A percentile compares a stretch with the other conserved stretches of the same genome.
Evolutionary conservation across 441 rosid genomes (phyloP).

Genomic region (Flueggea neowawraea): DNA sequence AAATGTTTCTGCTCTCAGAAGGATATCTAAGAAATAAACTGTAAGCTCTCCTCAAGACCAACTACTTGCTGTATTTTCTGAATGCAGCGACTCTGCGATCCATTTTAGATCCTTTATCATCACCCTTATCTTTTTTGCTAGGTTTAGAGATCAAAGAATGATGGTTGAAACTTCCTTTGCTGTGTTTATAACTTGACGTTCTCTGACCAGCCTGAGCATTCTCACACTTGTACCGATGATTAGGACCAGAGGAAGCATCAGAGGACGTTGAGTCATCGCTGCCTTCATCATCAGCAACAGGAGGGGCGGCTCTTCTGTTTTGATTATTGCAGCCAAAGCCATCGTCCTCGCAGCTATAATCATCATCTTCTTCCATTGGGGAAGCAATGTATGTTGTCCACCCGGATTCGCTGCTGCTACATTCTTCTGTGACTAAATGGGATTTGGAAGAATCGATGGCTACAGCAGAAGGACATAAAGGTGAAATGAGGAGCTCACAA

Average conservation of each 20-base stretch:
- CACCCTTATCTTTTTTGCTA: too few relatives aligned
- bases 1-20: conserved; percentile 11
- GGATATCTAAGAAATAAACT: conserved; percentile 5
- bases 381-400: conserved; percentile 86
- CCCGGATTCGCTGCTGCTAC: conserved; percentile 95
- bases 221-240: conserved; percentile 23
- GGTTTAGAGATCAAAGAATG: background rate
- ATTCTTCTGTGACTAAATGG: conserved; percentile 42
- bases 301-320: conserved; percentile 7
- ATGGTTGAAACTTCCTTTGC: conserved; percentile 19
- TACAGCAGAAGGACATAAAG: too few relatives aligned
- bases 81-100: background rate
- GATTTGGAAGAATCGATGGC: conserved; percentile 42
- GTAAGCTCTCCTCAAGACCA: conserved; percentile 4
- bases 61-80: conserved; percentile 27
- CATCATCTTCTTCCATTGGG: conserved; percentile 57
- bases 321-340: conserved; percentile 20
- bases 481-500: too few relatives aligned
- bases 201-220: conserved; percentile 10
- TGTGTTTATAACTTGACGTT: conserved; percentile 13
- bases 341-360: conserved; percentile 28
- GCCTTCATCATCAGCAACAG: conserved; percentile 33
- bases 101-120: too few relatives aligned
- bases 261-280: conserved; percentile 93
- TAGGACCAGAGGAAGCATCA: conserved; percentile 80